Evolutionary conservation across 2,329 filamentous ascomycete species (phyloP).

Genomic region (Dactylellina leptospora): DNA sequence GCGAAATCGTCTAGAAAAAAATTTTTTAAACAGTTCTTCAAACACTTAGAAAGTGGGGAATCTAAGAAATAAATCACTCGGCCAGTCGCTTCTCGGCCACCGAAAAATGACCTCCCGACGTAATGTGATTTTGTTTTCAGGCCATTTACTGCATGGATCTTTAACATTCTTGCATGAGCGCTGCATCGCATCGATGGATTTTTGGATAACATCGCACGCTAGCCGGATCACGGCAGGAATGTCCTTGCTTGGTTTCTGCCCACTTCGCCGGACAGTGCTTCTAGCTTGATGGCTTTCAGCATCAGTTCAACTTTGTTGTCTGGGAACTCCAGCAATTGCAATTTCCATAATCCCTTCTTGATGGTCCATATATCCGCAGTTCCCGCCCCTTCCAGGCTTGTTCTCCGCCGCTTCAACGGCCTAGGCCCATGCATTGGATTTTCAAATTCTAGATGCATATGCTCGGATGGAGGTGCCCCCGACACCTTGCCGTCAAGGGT

Average conservation of each 20-base stretch:
- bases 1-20: constrained; percentile 14
- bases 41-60: constrained; percentile 25
- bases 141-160: constrained; percentile 23
- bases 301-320: constrained; percentile 48
- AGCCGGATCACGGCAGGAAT: constrained; percentile 51
- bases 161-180: constrained; percentile 40
- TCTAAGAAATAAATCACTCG: constrained; percentile 1
- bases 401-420: constrained; percentile 42
- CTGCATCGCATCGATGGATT: constrained; percentile 46
- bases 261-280: constrained; percentile 40
- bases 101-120: constrained; percentile 4
- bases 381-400: constrained; percentile 28
- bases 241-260: constrained; percentile 42
- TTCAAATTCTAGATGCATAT: constrained; percentile 45
- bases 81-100: constrained; percentile 27
- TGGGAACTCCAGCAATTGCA: constrained; percentile 48
- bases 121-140: constrained; percentile 18
- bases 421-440: constrained; percentile 48
- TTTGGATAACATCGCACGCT: constrained; percentile 31
- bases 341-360: constrained; percentile 47
- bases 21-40: constrained; percentile 25
- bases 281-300: constrained; percentile 45
- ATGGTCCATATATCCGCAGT: constrained; percentile 42
- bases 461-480: constrained; percentile 33
- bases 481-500: constrained; percentile 35